Conservation (phyloP, 73 alveolate species). For the Paramecium pentaurelia region DNA sequence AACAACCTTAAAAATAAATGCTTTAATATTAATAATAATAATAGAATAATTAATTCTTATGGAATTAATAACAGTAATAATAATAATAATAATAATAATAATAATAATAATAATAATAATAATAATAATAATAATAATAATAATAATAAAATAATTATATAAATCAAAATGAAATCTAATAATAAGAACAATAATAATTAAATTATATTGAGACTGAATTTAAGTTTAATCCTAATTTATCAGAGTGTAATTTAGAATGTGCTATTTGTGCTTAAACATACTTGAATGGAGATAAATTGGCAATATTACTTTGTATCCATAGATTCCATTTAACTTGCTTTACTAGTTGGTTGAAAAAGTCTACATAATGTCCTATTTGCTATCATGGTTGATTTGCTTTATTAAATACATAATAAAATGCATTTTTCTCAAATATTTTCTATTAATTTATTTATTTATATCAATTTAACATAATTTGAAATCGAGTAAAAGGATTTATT, state of each 20-base stretch:
- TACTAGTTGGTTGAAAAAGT: background rate
- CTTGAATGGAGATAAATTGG: background rate
- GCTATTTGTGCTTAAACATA: background rate
- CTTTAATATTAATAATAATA: background rate
- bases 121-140: background rate
- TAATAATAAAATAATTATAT: background rate
- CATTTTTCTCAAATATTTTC: background rate
- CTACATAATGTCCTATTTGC: conserved; percentile 5
- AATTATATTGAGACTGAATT: background rate
- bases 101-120: background rate
- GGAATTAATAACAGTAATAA: background rate
- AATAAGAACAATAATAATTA: background rate
- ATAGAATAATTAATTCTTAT: background rate
- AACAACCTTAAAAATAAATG: background rate
- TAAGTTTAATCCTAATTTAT: background rate
- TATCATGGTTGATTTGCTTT: background rate
- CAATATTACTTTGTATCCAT: background rate
- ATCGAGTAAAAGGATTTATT: too few species aligned
- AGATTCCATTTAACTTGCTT: background rate
- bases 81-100: background rate
- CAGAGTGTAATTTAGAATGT: background rate
- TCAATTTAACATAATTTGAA: too few species aligned
- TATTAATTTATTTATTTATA: too few species aligned
- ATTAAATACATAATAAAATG: background rate
- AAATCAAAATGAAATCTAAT: background rate